Base-by-base conservation (phyloP, 2,329 filamentous ascomycete species). In the Colletotrichum plurivorum region DNA sequence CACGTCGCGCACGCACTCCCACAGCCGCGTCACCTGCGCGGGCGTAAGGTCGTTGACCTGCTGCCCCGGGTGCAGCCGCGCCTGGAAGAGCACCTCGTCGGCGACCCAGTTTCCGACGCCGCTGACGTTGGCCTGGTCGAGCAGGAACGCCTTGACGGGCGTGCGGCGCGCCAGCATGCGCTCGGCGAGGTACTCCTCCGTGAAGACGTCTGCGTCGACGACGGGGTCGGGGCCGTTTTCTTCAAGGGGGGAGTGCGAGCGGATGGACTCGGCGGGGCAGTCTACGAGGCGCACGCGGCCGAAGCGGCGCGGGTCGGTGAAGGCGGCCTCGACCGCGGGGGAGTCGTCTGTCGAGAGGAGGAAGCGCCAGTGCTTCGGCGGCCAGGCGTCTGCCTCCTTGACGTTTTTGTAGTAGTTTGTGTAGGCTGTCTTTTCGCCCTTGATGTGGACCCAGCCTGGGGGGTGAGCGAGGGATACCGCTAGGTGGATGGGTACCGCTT, bases 31-130 rank as follows among this genome's bases (percentile, higher is more conserved):
- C 71, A 97, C 89, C 78, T 98, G 92, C 0, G 82, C 86, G 39
- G 93, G 89, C 71, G 79, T 85, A 73, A 98, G 92, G 0, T 93
- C 93, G 75, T 98, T 91, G 80, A 92, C 94, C 81, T 97, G 97
- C 78, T 97, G 94, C 78, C 98, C 95, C 0, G 96, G 96, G 73
- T 99, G 95, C 16, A 98, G 87, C 57, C 88, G 90, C 5, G 96
- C 93, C 73, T 98, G 92, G 76, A 95, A 99, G 59, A 99, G 84
- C 7, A 97, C 91, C 79, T 99, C 96, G 77, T 99, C 96, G 1
- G 92, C 94, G 62, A 99, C 95, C 95, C 95, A 99, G 77, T 98
- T 98, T 0, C 96, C 96, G 71, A 99, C 93, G 8, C 96, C 96
- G 75, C 93, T 96, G 70, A 98, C 93, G 77, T 93, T 93, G 18